A percentile compares a stretch with the other conserved stretches of the same genome.
phyloP scores from a whole-genome alignment of 768 basidiomycete genomes.

The Pulveroboletus ravenelii region DNA sequence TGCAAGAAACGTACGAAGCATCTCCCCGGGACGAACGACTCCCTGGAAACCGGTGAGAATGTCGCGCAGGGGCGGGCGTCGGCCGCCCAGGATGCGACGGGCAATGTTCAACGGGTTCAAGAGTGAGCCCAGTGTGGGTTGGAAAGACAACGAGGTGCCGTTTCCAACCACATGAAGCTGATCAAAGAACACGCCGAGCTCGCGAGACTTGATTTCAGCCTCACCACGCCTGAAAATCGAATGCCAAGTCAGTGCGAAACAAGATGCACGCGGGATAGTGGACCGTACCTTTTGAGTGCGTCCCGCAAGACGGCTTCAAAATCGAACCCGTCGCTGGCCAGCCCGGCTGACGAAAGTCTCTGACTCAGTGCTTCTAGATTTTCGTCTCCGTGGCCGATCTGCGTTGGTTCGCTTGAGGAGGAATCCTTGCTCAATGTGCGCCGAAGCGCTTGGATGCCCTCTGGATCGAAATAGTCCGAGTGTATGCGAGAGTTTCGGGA shows the following conservation, averaged over 20 bases:
- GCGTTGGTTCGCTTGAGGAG: slow-evolving; percentile 6
- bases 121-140: slow-evolving; percentile 57
- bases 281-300: slow-evolving; percentile 20
- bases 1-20: slow-evolving; percentile 51
- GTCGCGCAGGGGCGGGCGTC: slow-evolving; percentile 58
- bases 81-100: slow-evolving; percentile 38
- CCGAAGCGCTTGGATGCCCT: slow-evolving; percentile 35
- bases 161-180: slow-evolving; percentile 56
- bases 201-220: slow-evolving; percentile 44
- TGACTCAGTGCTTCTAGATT: neutral
- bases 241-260: neutral
- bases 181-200: slow-evolving; percentile 59
- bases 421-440: slow-evolving; percentile 15
- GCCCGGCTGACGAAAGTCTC: neutral
- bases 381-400: neutral
- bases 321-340: slow-evolving; percentile 26
- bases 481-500: slow-evolving; percentile 33
- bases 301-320: slow-evolving; percentile 26
- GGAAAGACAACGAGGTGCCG: slow-evolving; percentile 50
- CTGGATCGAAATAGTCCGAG: slow-evolving; percentile 51
- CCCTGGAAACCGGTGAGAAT: slow-evolving; percentile 54
- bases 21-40: slow-evolving; percentile 56
- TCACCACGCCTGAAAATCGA: slow-evolving; percentile 38
- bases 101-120: slow-evolving; percentile 50
- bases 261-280: neutral